Evolutionary conservation across 2,329 filamentous ascomycete species (phyloP), one percentile per base, ranked within the genome.

Genomic region (Domatiomyces globalis): DNA sequence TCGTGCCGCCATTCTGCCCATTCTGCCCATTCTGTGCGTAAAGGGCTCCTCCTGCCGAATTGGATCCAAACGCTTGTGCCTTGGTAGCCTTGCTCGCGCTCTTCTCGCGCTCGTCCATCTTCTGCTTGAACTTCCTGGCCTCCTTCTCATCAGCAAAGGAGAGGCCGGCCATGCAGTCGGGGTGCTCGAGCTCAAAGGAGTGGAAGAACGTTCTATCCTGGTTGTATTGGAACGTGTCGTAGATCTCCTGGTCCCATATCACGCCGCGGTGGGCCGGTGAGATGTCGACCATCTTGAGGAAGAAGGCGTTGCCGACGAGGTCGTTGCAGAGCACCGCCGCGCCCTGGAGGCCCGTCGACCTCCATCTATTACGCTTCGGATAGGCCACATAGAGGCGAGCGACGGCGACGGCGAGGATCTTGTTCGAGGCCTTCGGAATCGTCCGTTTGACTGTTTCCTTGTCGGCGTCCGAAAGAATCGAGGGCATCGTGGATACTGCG

Each of bases 191-290:
- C 71, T 98, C 92, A 66, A 98, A 98, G 5, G 87, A 88, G 69
- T 96, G 89, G 71, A 98, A 98, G 71, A 95, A 98, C 54, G 87
- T 90, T 55, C 92, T 83, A 67, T 98, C 92, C 65, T 95, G 90
- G 70, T 95, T 95, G 74, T 96, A 98, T 57, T 77, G 75, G 76
- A 94, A 96, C 48, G 81, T 82, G 61, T 98, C 90, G 71, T 94
- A 98, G 62, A 98, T 87, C 70, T 98, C 92, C 71, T 96, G 90
- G 63, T 95, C 89, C 87, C 87, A 95, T 63, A 95, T 84, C 48
- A 95, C 88, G 52, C 90, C 89, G 65, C 84, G 80, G 64, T 81
- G 83, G 48, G 83, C 74, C 52, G 87, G 77, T 66, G 88, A 95
- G 51, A 98, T 82, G 67, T 98, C 92, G 49, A 98, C 92, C 71